A percentile compares a stretch with the other conserved stretches of the same genome.
These are phyloP conservation scores for Saccharomycopsis schoenii DNA, from an alignment of 805 yeast species.

Conservation along the genomic window DNA sequence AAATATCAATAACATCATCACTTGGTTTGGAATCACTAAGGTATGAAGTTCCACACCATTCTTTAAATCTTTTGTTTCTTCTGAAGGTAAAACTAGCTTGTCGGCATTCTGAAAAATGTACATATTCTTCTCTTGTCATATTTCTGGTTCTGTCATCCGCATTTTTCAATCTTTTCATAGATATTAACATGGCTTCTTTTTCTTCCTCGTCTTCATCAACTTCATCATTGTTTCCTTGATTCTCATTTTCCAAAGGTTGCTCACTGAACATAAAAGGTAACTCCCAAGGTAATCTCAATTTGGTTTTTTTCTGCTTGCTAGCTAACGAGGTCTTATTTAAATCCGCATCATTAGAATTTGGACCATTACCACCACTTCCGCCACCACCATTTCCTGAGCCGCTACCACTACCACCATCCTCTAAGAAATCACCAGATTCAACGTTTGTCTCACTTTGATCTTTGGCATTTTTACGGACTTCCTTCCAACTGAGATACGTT, in stretches of 20 bases:
- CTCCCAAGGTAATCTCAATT: slow-evolving; percentile 91
- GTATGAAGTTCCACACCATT: slow-evolving; percentile 86
- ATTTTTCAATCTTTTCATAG: slow-evolving; percentile 76
- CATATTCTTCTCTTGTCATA: slow-evolving; percentile 96
- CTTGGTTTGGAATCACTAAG: slow-evolving; percentile 85
- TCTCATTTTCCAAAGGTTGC: slow-evolving; percentile 65
- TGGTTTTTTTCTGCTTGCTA: slow-evolving; percentile 58
- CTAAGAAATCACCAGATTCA: slow-evolving; percentile 42
- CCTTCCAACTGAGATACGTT: slow-evolving; percentile 94
- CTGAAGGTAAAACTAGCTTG: slow-evolving; percentile 95
- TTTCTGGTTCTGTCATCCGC: slow-evolving; percentile 90
- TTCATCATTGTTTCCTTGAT: slow-evolving; percentile 39
- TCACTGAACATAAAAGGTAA: slow-evolving; percentile 87
- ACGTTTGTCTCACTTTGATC: slow-evolving; percentile 56
- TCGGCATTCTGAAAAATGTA: slow-evolving; percentile 97
- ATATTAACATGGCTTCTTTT: slow-evolving; percentile 77
- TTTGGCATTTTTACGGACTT: slow-evolving; percentile 74
- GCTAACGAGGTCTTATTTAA: slow-evolving; percentile 33
- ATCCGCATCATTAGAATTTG: slow-evolving; percentile 30
- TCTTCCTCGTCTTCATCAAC: slow-evolving; percentile 80
- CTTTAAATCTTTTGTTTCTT: slow-evolving; percentile 87
- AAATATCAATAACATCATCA: slow-evolving; percentile 92
- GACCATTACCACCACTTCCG: not conserved
- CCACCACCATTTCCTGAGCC: not conserved
- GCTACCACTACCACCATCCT: slow-evolving; percentile 2